These are phyloP conservation scores for Eucalyptus marginata DNA, from an alignment of 345 rosid genomes.

Conservation along the genomic window DNA sequence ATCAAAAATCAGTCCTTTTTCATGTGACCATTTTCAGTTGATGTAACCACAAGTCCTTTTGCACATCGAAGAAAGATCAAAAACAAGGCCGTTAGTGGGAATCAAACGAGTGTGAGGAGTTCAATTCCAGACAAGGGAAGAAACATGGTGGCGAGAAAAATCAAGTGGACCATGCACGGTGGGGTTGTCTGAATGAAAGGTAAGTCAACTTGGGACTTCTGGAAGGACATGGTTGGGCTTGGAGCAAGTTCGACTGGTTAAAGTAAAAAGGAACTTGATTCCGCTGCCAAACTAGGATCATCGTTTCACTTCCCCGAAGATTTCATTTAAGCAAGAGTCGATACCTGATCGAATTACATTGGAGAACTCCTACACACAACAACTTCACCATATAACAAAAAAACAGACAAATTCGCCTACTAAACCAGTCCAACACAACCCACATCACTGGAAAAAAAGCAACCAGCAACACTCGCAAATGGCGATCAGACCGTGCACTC, in stretches of 20 bases:
- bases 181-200: not conserved
- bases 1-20: not conserved
- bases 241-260: not conserved
- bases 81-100: not conserved
- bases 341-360: not conserved
- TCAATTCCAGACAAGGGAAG: not conserved
- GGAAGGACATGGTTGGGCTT: not conserved
- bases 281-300: not conserved
- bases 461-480: not conserved
- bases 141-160: not conserved
- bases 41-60: not conserved
- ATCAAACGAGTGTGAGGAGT: not conserved
- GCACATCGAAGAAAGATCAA: not conserved
- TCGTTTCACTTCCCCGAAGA: not conserved
- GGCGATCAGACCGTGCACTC: not conserved
- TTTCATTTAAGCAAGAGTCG: not conserved
- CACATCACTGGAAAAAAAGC: not conserved
- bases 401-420: not conserved
- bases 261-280: not conserved
- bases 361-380: not conserved
- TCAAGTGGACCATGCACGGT: not conserved
- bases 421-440: not conserved
- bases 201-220: not conserved
- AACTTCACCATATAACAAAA: not conserved
- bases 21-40: not conserved